Evolutionary conservation across 2,329 filamentous ascomycete species (phyloP).

Genomic region (Aspergillus floridensis): DNA sequence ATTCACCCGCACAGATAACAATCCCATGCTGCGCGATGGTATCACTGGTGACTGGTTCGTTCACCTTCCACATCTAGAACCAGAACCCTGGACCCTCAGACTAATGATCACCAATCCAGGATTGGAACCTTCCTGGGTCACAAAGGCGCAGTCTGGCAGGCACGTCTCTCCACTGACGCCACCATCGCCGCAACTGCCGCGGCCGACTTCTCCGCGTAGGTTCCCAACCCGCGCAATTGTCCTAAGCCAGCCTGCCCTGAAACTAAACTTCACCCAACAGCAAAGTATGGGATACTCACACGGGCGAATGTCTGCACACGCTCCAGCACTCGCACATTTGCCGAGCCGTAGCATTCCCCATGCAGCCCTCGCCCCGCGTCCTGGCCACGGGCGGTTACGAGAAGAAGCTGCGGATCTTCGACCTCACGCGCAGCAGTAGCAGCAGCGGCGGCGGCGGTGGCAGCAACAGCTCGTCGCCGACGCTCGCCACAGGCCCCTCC

Average conservation of each 20-base stretch:
- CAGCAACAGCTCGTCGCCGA: slow-evolving; percentile 40
- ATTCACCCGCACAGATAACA: slow-evolving; percentile 67
- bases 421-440: slow-evolving; percentile 62
- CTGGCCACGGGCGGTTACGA: slow-evolving; percentile 92
- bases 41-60: slow-evolving; percentile 86
- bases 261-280: slow-evolving; percentile 49
- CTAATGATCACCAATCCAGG: slow-evolving; percentile 42
- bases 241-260: background rate
- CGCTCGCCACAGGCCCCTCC: slow-evolving; percentile 36
- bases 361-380: slow-evolving; percentile 72
- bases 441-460: slow-evolving; percentile 17
- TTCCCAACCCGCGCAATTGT: slow-evolving; percentile 16
- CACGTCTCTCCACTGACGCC: slow-evolving; percentile 82
- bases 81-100: background rate
- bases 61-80: too few species aligned
- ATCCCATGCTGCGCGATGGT: slow-evolving; percentile 96
- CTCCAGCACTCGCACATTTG: slow-evolving; percentile 94
- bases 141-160: slow-evolving; percentile 97
- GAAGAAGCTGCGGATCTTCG: slow-evolving; percentile 94
- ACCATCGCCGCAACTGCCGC: slow-evolving; percentile 87
- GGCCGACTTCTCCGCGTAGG: slow-evolving; percentile 91
- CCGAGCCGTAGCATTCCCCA: slow-evolving; percentile 84
- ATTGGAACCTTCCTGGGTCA: slow-evolving; percentile 98
- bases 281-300: slow-evolving; percentile 96
- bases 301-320: slow-evolving; percentile 81